phyloP scores from a whole-genome alignment of 768 basidiomycete species.

The Mycena galopus region DNA sequence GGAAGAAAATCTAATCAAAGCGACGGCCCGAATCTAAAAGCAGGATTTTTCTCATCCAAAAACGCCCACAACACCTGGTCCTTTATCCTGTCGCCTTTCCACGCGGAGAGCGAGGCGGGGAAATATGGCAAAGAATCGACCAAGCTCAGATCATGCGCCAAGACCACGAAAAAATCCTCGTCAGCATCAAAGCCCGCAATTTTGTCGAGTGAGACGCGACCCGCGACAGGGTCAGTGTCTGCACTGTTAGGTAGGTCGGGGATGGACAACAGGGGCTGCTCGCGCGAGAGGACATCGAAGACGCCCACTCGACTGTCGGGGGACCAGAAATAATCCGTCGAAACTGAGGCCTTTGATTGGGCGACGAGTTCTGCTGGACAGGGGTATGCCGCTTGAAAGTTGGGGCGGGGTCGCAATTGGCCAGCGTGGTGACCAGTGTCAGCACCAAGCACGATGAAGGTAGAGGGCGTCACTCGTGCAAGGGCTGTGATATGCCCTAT shows the following conservation, averaged over 20 bases:
- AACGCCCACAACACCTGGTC: conserved; percentile 30
- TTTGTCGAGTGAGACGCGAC: conserved; percentile 22
- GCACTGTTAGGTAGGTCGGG: conserved; percentile 20
- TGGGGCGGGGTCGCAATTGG: conserved; percentile 28
- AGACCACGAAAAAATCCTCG: conserved; percentile 28
- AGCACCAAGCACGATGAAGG: conserved; percentile 34
- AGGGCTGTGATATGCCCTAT: conserved; percentile 33
- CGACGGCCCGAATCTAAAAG: conserved; percentile 27
- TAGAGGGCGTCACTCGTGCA: conserved; percentile 33
- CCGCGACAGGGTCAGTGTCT: conserved; percentile 11
- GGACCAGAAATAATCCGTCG: conserved; percentile 32
- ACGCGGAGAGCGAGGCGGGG: conserved; percentile 23
- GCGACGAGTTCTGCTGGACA: conserved; percentile 32
- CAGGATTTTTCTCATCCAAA: conserved; percentile 25
- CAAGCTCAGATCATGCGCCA: conserved; percentile 36
- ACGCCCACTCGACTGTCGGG: not conserved
- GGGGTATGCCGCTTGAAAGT: conserved; percentile 23
- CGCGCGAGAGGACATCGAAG: conserved; percentile 28
- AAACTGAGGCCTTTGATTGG: conserved; percentile 16
- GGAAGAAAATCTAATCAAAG: not conserved
- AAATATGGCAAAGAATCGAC: conserved; percentile 28
- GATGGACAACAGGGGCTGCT: conserved; percentile 29
- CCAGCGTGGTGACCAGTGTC: conserved; percentile 35
- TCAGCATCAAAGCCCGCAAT: conserved; percentile 34
- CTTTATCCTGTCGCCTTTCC: conserved; percentile 24